Evolutionary conservation across 805 yeast species (phyloP), one percentile per base, ranked within the genome.

Genomic region (Candida ficus): DNA sequence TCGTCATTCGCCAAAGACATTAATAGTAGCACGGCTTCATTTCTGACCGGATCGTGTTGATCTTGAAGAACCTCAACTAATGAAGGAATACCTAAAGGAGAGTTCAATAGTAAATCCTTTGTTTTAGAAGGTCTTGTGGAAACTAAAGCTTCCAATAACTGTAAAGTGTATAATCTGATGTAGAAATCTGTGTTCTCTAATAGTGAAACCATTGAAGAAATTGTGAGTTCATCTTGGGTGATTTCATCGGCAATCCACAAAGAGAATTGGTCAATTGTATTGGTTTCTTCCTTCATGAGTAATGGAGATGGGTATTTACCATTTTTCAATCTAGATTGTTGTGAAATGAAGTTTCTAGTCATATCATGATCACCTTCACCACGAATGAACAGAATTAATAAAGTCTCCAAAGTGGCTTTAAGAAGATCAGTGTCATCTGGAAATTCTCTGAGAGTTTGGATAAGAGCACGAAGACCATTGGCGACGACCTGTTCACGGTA

Each of bases 201-300:
- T 8, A 81, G 58, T 20, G 80, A 76, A 18, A 75, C 62, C 11
- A 52, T 44, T 8, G 47, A 40, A 2, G 52, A 39, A 14, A 67
- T 57, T 19, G 61, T 47, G 21, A 58, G 58, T 11, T 56, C 61
- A 10, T 69, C 64, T 62, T 85, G 90, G 2, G 90, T 83, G 52
- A 93, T 67, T 54, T 88, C 97, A 62, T 93, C 99, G 0, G 98
- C 88, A 25, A 93, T 85, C 95, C 97, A 90, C 41, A 90, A 64
- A 1, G 96, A 85, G 49, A 93, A 85, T 54, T 88, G 95, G 57
- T 90, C 98, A 11, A 78, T 75, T 4, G 64, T 49, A 18, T 59
- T 56, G 5, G 26, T 16, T 4, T 71, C 59, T 32, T 75, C 74
- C 37, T 73, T 78, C 60, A 75, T 63, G 21, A 78, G 64, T 16